Evolutionary conservation across 345 rosid species (phyloP).

Genomic region (Aquilaria malaccensis): DNA sequence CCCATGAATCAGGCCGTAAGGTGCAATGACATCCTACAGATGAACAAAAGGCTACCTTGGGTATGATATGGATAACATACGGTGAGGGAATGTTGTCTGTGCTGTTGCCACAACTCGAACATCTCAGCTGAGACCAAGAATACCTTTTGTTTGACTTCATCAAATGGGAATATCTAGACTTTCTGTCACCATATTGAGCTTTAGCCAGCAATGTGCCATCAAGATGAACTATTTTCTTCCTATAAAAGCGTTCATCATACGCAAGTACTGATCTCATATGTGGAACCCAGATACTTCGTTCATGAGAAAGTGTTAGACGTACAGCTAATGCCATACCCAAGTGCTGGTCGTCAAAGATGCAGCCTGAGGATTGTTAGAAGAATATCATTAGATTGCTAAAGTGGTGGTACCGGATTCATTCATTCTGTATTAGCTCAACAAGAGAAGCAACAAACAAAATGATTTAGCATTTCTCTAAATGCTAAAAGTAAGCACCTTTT

Average conservation of each 20-base stretch:
- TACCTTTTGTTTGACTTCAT: constrained; percentile 17
- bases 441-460: not conserved
- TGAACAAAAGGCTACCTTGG: constrained; percentile 30
- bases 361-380: constrained; percentile 20
- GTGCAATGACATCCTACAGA: not conserved
- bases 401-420: not conserved
- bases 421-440: too few species aligned
- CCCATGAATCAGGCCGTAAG: not conserved
- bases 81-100: constrained; percentile 27
- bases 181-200: constrained; percentile 25
- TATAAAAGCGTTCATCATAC: constrained; percentile 18
- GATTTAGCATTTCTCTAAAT: too few species aligned
- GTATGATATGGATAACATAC: constrained; percentile 7
- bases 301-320: constrained; percentile 36
- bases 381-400: not conserved
- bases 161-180: constrained; percentile 19
- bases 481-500: too few species aligned
- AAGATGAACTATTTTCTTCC: constrained; percentile 24
- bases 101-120: constrained; percentile 31
- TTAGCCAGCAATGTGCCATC: constrained; percentile 26
- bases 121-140: constrained; percentile 17
- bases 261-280: constrained; percentile 22
- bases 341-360: constrained; percentile 17
- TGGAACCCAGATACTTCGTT: constrained; percentile 28
- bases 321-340: constrained; percentile 54